These are phyloP conservation scores for Candida awuae DNA, from an alignment of 805 yeast genomes.

Conservation along the genomic window DNA sequence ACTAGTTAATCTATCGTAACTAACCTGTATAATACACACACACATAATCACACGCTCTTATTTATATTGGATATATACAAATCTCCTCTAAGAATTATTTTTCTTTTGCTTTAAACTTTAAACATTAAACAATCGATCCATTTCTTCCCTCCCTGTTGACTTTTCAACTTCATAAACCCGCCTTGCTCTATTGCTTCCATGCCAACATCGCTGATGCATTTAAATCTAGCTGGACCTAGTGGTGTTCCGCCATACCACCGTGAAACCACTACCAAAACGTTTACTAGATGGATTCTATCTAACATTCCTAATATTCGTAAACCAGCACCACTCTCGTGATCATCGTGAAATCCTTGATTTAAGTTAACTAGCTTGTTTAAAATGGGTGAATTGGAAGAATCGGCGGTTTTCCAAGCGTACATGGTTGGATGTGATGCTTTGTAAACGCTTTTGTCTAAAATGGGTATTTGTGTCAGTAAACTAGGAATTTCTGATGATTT, in stretches of 20 bases:
- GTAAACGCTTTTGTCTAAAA: conserved; percentile 37
- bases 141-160: background rate
- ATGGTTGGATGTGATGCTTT: conserved; percentile 69
- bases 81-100: background rate
- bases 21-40: background rate
- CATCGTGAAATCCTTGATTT: conserved; percentile 57
- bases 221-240: conserved; percentile 62
- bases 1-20: too few relatives aligned
- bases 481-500: conserved; percentile 35
- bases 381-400: conserved; percentile 6
- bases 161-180: conserved; percentile 19
- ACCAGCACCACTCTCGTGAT: conserved; percentile 76
- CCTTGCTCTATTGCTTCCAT: conserved; percentile 41
- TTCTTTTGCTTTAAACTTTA: background rate
- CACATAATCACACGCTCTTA: background rate
- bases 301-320: conserved; percentile 46
- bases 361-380: conserved; percentile 19
- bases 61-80: background rate
- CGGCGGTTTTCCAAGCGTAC: conserved; percentile 62
- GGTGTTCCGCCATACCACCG: conserved; percentile 82
- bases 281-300: conserved; percentile 39
- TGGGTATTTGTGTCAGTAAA: conserved; percentile 35
- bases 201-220: conserved; percentile 54
- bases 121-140: conserved; percentile 13
- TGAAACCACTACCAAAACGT: conserved; percentile 59